Conservation (phyloP, 306 rosid species). For the Castanea sativa region DNA sequence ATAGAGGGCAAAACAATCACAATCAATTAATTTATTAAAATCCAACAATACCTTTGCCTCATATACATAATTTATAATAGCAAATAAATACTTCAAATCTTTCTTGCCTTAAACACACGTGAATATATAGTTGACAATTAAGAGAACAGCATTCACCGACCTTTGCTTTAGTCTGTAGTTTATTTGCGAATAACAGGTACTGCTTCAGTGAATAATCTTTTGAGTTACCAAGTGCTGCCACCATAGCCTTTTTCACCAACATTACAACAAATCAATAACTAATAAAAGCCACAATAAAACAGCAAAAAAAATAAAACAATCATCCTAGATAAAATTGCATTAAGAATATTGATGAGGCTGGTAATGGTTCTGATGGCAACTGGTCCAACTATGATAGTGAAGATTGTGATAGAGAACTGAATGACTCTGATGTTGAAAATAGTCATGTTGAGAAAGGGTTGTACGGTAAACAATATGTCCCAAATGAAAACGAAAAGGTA, state of each 20-base stretch:
- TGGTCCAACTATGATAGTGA: too few relatives aligned
- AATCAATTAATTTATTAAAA: not conserved
- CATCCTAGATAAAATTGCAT: too few relatives aligned
- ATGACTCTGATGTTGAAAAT: too few relatives aligned
- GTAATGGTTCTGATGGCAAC: too few relatives aligned
- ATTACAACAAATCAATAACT: too few relatives aligned
- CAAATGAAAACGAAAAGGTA: too few relatives aligned
- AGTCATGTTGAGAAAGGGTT: too few relatives aligned
- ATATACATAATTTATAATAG: not conserved
- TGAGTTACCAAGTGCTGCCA: constrained; percentile 70
- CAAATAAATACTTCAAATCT: not conserved
- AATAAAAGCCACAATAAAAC: too few relatives aligned
- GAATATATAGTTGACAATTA: not conserved
- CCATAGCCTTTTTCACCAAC: constrained; percentile 57
- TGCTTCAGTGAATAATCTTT: constrained; percentile 86
- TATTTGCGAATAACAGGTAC: constrained; percentile 53
- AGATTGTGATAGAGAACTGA: too few relatives aligned
- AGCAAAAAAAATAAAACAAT: too few relatives aligned
- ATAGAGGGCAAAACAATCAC: not conserved
- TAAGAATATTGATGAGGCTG: too few relatives aligned
- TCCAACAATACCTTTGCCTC: not conserved
- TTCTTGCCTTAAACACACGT: not conserved
- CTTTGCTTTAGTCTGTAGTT: constrained; percentile 70
- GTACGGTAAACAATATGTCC: too few relatives aligned
- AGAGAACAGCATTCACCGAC: constrained; percentile 27